Percentiles rank a stretch among this genome's conserved stretches.
Evolutionary conservation across 805 yeast species (phyloP).

Genomic region (Pichia ethanolica): DNA sequence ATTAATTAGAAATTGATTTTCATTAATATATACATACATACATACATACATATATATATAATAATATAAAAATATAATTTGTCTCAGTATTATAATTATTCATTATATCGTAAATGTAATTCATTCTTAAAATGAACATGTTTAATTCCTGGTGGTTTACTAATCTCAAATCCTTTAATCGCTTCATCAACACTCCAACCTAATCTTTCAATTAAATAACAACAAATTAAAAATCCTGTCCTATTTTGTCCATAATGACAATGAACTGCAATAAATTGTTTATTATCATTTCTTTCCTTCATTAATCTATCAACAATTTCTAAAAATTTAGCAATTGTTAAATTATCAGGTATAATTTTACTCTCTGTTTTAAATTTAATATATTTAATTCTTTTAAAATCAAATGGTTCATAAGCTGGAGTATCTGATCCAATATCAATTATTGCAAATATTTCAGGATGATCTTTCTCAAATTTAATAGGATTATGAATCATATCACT

Average conservation of each 20-base stretch:
- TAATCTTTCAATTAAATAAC: constrained; percentile 54
- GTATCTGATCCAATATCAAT: constrained; percentile 64
- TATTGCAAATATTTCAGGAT: constrained; percentile 48
- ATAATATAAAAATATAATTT: too few species aligned
- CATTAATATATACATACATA: too few species aligned
- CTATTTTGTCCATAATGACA: constrained; percentile 80
- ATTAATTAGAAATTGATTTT: too few species aligned
- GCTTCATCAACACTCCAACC: constrained; percentile 60
- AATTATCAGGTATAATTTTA: constrained; percentile 62
- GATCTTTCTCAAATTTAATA: constrained; percentile 36
- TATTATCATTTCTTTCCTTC: constrained; percentile 7
- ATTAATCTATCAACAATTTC: constrained; percentile 44
- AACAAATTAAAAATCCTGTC: constrained; percentile 67
- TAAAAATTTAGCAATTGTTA: constrained; percentile 50
- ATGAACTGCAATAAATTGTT: constrained; percentile 54
- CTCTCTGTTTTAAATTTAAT: constrained; percentile 73
- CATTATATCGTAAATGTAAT: constrained; percentile 55
- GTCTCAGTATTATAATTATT: constrained; percentile 3
- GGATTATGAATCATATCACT: constrained; percentile 60
- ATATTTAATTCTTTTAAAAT: constrained; percentile 48
- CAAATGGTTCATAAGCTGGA: constrained; percentile 62
- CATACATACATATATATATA: too few species aligned
- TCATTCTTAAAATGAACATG: constrained; percentile 75
- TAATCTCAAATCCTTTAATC: constrained; percentile 45
- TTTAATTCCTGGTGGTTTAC: constrained; percentile 66